These are phyloP conservation scores for Phytophthora sp. DNA, from an alignment of 352 stramenopile genomes.

Conservation along the genomic window DNA sequence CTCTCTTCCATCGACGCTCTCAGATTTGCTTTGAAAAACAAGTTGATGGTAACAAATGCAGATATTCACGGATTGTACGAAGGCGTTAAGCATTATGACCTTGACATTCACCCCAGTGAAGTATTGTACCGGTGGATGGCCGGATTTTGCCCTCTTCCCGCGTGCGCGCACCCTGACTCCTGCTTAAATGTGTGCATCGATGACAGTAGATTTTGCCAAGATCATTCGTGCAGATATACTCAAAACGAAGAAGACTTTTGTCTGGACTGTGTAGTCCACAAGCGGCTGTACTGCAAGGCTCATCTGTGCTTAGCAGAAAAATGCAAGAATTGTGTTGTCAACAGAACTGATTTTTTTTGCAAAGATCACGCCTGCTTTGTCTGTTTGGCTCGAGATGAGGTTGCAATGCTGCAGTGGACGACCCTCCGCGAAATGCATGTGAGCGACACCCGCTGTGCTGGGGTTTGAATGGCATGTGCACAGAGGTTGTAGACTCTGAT, in stretches of 20 bases:
- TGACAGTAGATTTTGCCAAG: constrained; percentile 29
- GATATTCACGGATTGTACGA: constrained; percentile 45
- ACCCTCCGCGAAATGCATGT: constrained; percentile 63
- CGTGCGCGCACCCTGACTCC: constrained; percentile 37
- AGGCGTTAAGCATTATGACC: constrained; percentile 70
- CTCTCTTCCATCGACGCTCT: constrained; percentile 5
- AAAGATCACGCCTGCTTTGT: constrained; percentile 64
- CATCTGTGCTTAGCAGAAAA: constrained; percentile 50
- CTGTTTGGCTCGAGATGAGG: constrained; percentile 36
- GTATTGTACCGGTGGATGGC: constrained; percentile 68
- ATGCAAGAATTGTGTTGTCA: constrained; percentile 55
- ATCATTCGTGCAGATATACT: constrained; percentile 46
- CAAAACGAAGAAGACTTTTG: constrained; percentile 31
- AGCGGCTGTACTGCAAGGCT: constrained; percentile 43
- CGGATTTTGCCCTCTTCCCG: constrained; percentile 53
- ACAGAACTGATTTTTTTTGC: constrained; percentile 44
- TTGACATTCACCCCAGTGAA: constrained; percentile 49
- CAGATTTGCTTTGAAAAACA: constrained; percentile 6
- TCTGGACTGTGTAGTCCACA: constrained; percentile 20
- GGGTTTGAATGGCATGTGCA: constrained; percentile 41
- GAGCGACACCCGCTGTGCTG: constrained; percentile 60
- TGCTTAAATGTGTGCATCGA: constrained; percentile 41
- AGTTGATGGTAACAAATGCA: constrained; percentile 23
- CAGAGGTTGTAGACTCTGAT: constrained; percentile 34
- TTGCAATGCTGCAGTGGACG: constrained; percentile 32